Percentiles rank a stretch among this genome's conserved stretches.
These are phyloP conservation scores for Tuber indicum DNA, from an alignment of 495 filamentous ascomycete species.

Conservation along the genomic window DNA sequence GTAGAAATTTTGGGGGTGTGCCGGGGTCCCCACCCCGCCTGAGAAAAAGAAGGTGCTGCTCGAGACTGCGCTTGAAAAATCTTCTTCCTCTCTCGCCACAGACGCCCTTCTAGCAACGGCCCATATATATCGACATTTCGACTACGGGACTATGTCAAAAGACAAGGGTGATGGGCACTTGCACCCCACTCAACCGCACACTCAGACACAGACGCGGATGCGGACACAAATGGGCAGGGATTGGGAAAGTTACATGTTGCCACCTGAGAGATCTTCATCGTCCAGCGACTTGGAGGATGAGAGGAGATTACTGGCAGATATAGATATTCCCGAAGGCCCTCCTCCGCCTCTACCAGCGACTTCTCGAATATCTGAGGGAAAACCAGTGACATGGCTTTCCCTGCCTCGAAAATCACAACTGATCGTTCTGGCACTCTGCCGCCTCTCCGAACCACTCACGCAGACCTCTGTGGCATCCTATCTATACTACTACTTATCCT, in stretches of 20 bases:
- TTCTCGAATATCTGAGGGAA: neutral
- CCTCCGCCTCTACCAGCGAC: neutral
- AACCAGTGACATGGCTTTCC: conserved; percentile 16
- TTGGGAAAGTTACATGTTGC: neutral
- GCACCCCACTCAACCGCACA: neutral
- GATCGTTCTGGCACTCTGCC: conserved; percentile 55
- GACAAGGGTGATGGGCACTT: neutral
- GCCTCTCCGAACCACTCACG: conserved; percentile 81
- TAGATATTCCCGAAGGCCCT: conserved; percentile 3
- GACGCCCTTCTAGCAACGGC: neutral
- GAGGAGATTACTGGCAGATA: neutral
- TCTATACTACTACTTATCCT: conserved; percentile 51
- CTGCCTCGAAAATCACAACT: conserved; percentile 32
- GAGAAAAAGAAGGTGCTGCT: neutral
- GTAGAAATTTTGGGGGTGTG: conserved; percentile 30
- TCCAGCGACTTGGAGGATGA: neutral
- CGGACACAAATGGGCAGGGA: neutral
- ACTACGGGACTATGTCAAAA: neutral
- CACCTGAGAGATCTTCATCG: neutral
- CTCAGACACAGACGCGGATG: neutral
- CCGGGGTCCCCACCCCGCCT: conserved; percentile 10
- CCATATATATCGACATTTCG: neutral
- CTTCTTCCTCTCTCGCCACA: neutral
- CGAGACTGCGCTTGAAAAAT: neutral
- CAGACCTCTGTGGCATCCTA: conserved; percentile 84